Base-by-base conservation (phyloP, 129 eudicot species). In the Saposhnikovia divaricata region DNA sequence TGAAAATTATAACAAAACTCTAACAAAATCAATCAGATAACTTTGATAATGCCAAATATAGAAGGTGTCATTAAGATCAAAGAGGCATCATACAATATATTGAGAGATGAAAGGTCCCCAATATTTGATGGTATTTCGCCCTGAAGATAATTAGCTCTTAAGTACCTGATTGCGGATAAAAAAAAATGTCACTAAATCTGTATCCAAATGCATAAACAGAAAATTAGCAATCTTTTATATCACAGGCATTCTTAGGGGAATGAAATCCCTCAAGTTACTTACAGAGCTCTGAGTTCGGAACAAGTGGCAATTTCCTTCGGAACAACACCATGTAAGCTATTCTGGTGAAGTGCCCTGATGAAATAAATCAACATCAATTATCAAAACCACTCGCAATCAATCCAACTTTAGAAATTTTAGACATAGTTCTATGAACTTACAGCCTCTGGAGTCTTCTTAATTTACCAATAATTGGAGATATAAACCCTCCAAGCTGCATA, bases 261-360 rank as follows among this genome's bases (percentile, higher is more conserved):
- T 70, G 39, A 44, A 18, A 72, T 25, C 69, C 34, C 69, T 9
- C 69, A 61, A 48, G 77, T 77, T 68, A 86, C 98, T 90, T 87
- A 95, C 98, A 95, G 72, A 48, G 98, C 97, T 90, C 96, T 90
- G 46, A 95, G 97, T 65, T 90, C 94, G 78, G 91, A 84, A 82
- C 98, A 95, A 72, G 82, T 85, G 18, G 87, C 78, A 75, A 95
- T 90, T 38, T 92, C 98, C 83, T 83, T 85, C 10, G 98, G 98
- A 83, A 95, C 92, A 44, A 74, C 27, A 48, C 98, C 98, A 82
- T 89, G 98, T 83, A 95, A 89, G 47, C 91, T 89, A 85, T 95
- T 95, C 86, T 92, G 96, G 76, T 95, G 98, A 87, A 95, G 91
- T 81, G 96, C 97, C 91, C 98, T 92, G 84, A 27, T 77, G n/a